Evolutionary conservation across 164 flowering plant species (phyloP).

Genomic region (Stephania japonica): DNA sequence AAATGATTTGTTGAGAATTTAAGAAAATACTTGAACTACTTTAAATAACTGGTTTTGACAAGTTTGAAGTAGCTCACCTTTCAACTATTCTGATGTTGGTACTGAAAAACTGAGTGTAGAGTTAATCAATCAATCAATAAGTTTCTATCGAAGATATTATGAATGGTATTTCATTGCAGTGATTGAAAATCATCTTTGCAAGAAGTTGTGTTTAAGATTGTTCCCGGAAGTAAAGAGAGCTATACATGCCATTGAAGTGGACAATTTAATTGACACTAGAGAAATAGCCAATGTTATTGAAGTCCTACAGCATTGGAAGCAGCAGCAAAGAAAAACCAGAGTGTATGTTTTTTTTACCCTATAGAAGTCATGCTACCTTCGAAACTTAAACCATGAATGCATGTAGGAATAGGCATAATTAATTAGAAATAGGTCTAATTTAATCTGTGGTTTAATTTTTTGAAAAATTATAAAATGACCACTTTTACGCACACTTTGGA

Average conservation of each 20-base stretch:
- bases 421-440: too few relatives aligned
- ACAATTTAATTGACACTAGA: conserved; percentile 6
- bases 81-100: neutral
- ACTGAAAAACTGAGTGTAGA: neutral
- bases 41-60: neutral
- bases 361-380: neutral
- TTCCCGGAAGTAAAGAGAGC: conserved; percentile 49
- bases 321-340: conserved; percentile 44
- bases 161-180: conserved; percentile 44
- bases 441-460: too few relatives aligned
- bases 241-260: conserved; percentile 27
- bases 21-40: neutral
- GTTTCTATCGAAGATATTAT: neutral
- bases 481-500: too few relatives aligned
- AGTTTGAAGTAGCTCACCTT: neutral
- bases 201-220: conserved; percentile 52
- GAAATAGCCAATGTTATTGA: conserved; percentile 31
- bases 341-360: conserved; percentile 36
- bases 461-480: too few relatives aligned
- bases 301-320: conserved; percentile 31
- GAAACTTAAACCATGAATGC: too few relatives aligned
- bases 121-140: too few relatives aligned
- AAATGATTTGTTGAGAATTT: neutral
- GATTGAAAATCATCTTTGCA: conserved; percentile 50
- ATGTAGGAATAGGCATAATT: too few relatives aligned